phyloP scores from a whole-genome alignment of 139 green algal genomes.

The Mychonastes homosphaera region DNA sequence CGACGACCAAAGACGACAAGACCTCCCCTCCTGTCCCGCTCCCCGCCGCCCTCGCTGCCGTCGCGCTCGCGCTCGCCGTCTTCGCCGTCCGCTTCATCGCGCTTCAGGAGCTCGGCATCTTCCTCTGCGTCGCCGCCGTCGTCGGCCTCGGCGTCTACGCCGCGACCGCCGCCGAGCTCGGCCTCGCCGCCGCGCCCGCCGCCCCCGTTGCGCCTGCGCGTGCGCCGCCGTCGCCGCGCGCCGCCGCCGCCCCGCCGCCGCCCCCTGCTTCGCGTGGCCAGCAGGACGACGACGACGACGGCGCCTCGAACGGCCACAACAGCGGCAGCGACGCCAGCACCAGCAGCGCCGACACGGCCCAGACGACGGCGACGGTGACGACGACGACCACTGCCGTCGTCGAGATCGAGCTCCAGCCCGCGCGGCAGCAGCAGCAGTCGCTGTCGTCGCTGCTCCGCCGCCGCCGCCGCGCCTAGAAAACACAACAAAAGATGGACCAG shows the following conservation, averaged over 20 bases:
- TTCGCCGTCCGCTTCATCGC: constrained; percentile 14
- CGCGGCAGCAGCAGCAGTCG: background rate
- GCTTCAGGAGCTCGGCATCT: background rate
- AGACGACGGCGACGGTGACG: background rate
- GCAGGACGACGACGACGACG: too few species aligned
- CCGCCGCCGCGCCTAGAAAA: background rate
- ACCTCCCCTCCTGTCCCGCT: too few species aligned
- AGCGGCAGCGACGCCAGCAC: constrained; percentile 2
- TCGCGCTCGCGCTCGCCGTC: too few species aligned
- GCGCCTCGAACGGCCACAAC: too few species aligned
- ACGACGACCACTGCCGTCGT: background rate
- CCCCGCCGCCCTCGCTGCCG: too few species aligned
- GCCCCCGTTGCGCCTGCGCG: too few species aligned
- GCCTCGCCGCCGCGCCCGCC: too few species aligned
- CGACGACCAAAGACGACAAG: too few species aligned
- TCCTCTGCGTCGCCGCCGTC: constrained; percentile 6
- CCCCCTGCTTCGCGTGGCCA: too few species aligned
- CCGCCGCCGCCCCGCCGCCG: too few species aligned
- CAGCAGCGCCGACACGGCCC: constrained; percentile 7
- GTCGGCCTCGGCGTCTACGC: background rate
- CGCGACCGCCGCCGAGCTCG: too few species aligned
- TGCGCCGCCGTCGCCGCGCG: too few species aligned
- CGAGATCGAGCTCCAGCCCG: background rate
- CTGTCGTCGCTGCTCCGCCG: background rate
- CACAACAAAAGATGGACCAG: constrained; percentile 43